Conservation (phyloP, 768 basidiomycete species). For the Xerocomus potaroensis region DNA sequence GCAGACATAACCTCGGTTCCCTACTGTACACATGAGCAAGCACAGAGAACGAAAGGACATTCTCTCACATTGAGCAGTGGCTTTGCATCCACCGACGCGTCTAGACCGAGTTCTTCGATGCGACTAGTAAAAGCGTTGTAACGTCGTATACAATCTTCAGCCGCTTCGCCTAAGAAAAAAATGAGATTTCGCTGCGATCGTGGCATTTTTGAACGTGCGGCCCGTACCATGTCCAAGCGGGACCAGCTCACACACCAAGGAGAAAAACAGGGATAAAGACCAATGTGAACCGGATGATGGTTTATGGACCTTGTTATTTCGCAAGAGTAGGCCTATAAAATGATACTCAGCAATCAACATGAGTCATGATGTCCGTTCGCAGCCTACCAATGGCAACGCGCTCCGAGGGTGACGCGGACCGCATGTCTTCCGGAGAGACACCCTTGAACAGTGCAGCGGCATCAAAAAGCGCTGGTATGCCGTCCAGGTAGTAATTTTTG, state of each 20-base stretch:
- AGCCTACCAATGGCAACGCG: constrained; percentile 56
- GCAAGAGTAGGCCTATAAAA: constrained; percentile 57
- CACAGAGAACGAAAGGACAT: not conserved
- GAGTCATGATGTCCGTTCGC: not conserved
- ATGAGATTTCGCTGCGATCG: not conserved
- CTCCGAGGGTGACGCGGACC: constrained; percentile 40
- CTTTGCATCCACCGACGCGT: constrained; percentile 57
- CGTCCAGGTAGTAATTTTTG: constrained; percentile 74
- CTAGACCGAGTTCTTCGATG: constrained; percentile 60
- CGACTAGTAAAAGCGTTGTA: constrained; percentile 66
- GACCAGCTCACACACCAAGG: constrained; percentile 67
- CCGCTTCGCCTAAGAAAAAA: constrained; percentile 37
- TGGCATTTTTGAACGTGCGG: constrained; percentile 28
- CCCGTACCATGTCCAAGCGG: constrained; percentile 43
- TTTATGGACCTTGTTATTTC: constrained; percentile 65
- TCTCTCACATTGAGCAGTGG: constrained; percentile 73
- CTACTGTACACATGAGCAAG: constrained; percentile 37
- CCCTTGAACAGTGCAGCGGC: constrained; percentile 42
- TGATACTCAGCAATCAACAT: not conserved
- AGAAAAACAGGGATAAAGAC: constrained; percentile 69
- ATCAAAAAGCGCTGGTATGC: constrained; percentile 61
- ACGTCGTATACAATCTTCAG: constrained; percentile 43
- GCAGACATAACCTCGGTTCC: constrained; percentile 60
- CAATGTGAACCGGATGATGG: constrained; percentile 58
- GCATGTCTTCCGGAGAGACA: constrained; percentile 29